A percentile compares a stretch with the other conserved stretches of the same genome.
These are phyloP conservation scores for Scheffersomyces titani DNA, from an alignment of 1,139 yeast species.

Conservation along the genomic window DNA sequence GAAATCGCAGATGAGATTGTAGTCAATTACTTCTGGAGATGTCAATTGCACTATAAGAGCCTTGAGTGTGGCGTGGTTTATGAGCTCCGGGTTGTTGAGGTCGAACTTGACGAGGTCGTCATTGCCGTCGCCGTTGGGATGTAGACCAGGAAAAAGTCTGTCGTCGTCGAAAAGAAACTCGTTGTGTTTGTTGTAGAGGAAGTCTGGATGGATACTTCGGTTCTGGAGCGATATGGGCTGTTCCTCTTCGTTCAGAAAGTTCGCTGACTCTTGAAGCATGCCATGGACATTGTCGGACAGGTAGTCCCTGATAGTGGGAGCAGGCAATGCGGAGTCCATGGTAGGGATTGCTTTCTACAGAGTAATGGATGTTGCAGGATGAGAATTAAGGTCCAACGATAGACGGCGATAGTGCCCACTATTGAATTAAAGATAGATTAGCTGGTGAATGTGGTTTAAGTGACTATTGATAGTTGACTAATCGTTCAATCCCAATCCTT, in stretches of 20 bases:
- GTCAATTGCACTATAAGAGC: constrained; percentile 76
- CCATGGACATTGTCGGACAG: neutral
- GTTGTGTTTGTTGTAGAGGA: constrained; percentile 37
- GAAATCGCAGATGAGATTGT: constrained; percentile 78
- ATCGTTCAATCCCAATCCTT: neutral
- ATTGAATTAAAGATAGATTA: neutral
- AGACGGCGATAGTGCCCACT: neutral
- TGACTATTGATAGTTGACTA: neutral
- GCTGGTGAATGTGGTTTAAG: neutral
- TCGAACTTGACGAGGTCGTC: constrained; percentile 39
- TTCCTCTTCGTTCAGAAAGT: neutral
- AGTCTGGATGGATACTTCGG: constrained; percentile 20
- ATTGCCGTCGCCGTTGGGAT: constrained; percentile 11
- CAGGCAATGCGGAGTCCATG: neutral
- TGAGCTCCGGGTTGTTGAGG: constrained; percentile 29
- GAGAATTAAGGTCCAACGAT: neutral
- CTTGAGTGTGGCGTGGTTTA: constrained; percentile 43
- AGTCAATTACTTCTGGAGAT: constrained; percentile 77
- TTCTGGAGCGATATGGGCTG: neutral
- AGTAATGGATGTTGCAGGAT: neutral
- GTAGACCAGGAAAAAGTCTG: constrained; percentile 35
- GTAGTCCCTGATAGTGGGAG: neutral
- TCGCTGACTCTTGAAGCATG: neutral
- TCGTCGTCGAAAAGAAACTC: constrained; percentile 46
- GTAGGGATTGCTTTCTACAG: neutral